Evolutionary conservation across 352 stramenopile genomes (phyloP), one percentile per base, ranked within the genome.

Genomic region (Phytophthora kernoviae): DNA sequence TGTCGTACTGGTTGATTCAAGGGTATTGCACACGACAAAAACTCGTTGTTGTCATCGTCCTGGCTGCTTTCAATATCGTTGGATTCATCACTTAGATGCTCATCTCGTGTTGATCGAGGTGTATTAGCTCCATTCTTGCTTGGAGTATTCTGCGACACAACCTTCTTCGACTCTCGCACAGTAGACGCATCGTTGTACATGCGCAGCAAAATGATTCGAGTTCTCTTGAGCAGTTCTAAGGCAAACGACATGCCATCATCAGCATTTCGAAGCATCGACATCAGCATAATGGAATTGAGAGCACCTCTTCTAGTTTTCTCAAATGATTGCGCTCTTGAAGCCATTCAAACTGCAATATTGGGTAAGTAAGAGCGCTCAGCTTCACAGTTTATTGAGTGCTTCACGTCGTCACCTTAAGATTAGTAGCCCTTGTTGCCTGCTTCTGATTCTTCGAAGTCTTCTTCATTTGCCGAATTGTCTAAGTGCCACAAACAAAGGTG

Each of bases 381-480:
- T 3, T 9, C 33, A 17, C 33, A 40, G 11, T 18, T 18, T 17
- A 17, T 40, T 14, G 10, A 39, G 8, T 6, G 27, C 10, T 34
- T 18, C n/a, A 8, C 21, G 17, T 18, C 6, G 15, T 18, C 26
- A 87, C 78, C 75, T 90, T 91, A 12, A 88, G 68, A 18, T 57
- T 84, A 39, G 82, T 88, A 17, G 75, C 44, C 32, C 86, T 84
- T 2, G 73, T 87, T 14, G 46, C 32, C 34, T 81, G 58, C 48
- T 87, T 87, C 55, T 90, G 80, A 27, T 75, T 70, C 46, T 85
- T 86, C 5, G 78, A 87, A 6, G 53, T 53, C 20, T 79, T 84
- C 59, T 87, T 88, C 68, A 91, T 84, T 62, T 84, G 73, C 32
- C 72, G 53, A 58, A 91, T 88, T 37, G 65, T 84, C 82, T 91